phyloP scores from a whole-genome alignment of 2,329 filamentous ascomycete genomes.

The Pseudogymnoascus destructans region DNA sequence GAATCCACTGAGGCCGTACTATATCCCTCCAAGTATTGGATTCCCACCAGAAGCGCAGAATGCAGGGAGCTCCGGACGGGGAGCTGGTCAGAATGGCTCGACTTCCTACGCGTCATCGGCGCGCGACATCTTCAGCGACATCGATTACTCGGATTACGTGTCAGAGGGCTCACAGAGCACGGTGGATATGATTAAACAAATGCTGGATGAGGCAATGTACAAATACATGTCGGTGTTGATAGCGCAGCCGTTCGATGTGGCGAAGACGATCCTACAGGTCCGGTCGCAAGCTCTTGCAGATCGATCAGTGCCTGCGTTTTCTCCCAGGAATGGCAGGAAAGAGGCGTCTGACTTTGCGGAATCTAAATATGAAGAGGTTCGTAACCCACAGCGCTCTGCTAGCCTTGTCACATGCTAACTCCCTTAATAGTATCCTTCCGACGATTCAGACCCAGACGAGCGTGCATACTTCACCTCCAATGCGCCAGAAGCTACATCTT shows the following conservation, averaged over 20 bases:
- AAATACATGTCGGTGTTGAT: conserved; percentile 83
- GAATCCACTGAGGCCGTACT: conserved; percentile 48
- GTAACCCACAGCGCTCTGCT: background rate
- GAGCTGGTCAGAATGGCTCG: conserved; percentile 23
- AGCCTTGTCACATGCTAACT: background rate
- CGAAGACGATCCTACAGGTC: conserved; percentile 83
- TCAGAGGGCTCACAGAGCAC: conserved; percentile 63
- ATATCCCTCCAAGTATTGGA: conserved; percentile 52
- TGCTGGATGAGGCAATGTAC: conserved; percentile 78
- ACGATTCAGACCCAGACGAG: conserved; percentile 65
- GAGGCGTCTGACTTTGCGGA: conserved; percentile 18
- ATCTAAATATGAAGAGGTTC: conserved; percentile 20
- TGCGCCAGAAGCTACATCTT: conserved; percentile 30
- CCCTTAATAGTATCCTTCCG: conserved; percentile 34
- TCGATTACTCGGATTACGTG: conserved; percentile 85
- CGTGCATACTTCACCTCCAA: conserved; percentile 70
- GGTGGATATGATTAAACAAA: conserved; percentile 59
- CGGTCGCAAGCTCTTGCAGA: conserved; percentile 35
- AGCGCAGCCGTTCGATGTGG: conserved; percentile 92
- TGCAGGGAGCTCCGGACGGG: conserved; percentile 25
- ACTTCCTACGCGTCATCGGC: conserved; percentile 50
- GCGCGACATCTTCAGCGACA: conserved; percentile 74
- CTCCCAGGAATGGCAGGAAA: conserved; percentile 15
- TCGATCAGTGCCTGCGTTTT: conserved; percentile 13
- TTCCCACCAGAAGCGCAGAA: conserved; percentile 33